Evolutionary conservation across 257 asterid genomes (phyloP), one percentile per base, ranked within the genome.

Genomic region (Echites panduratus): DNA sequence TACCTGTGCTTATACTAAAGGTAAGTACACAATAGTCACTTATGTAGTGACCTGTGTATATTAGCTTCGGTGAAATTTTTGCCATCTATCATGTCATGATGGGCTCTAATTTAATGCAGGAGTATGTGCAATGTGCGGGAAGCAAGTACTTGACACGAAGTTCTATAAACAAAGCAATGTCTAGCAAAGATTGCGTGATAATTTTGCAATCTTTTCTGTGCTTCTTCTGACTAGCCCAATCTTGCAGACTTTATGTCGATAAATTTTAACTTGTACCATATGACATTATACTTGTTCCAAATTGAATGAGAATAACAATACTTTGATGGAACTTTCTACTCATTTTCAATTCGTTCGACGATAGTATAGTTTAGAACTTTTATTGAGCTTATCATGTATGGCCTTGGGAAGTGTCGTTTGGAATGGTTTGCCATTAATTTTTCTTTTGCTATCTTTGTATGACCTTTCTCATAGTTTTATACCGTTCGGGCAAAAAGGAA

Each of bases 41-140:
- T 7, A 22, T 66, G 4, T 41, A 20, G 67, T 54, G 43, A n/a
- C n/a, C n/a, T 29, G 0, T 48, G 0, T 35, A 5, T 72, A 49
- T 49, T 43, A 13, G 27, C 27, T 22, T 32, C 57, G n/a, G 9
- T 71, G 65, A 24, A 61, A 16, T 24, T 3, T 66, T 50, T 27
- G 47, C 61, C 44, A 35, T 63, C 38, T 67, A 45, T 52, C 10
- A 7, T 19, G 66, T 57, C 48, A 77, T 66, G 5, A 77, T 49
- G 12, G 63, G 32, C 17, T 77, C 19, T 70, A 41, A 48, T 83
- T 29, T 73, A 40, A 22, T 88, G 93, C 89, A 95, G 99, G 99
- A 75, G 98, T 90, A 4, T 95, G 99, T 79, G 99, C 99, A 17
- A 92, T 95, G 97, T 95, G 99, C 17, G 99, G 99, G 40, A 92